These are phyloP conservation scores for Pilatotrama ljubarskyi DNA, from an alignment of 768 basidiomycete species.

Conservation along the genomic window DNA sequence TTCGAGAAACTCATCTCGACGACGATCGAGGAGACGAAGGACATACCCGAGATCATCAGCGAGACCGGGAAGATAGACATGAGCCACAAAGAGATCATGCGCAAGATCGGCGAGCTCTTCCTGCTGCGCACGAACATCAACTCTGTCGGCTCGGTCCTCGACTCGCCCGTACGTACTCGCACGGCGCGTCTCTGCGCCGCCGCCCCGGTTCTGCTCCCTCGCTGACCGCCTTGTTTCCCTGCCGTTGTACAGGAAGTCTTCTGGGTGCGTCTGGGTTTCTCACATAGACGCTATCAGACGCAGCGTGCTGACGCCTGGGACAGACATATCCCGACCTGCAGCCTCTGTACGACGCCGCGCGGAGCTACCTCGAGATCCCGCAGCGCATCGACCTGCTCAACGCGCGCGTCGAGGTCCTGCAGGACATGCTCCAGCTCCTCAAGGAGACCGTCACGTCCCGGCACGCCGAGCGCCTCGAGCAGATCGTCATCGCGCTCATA, in stretches of 20 bases:
- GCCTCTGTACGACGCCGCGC: constrained; percentile 90
- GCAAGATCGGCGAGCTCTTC: constrained; percentile 94
- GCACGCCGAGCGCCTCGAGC: constrained; percentile 89
- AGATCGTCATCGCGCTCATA: constrained; percentile 90
- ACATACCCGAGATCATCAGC: constrained; percentile 90
- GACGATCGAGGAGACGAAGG: constrained; percentile 95
- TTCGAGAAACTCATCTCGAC: constrained; percentile 91
- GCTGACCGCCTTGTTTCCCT: constrained; percentile 1
- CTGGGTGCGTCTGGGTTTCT: constrained; percentile 59
- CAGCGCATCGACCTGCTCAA: constrained; percentile 92
- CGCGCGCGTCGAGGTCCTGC: constrained; percentile 91
- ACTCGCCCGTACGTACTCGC: constrained; percentile 73
- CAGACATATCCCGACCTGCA: constrained; percentile 94
- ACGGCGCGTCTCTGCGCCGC: neutral
- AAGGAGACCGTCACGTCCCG: constrained; percentile 93
- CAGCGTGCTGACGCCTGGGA: constrained; percentile 10
- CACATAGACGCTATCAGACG: neutral
- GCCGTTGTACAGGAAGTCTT: constrained; percentile 72
- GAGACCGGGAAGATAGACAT: constrained; percentile 95
- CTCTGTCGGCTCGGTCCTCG: constrained; percentile 93
- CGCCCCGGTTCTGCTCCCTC: neutral
- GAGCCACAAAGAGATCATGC: constrained; percentile 95
- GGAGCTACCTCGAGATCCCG: constrained; percentile 93
- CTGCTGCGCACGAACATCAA: constrained; percentile 92
- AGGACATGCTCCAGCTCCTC: constrained; percentile 94